Base-by-base conservation (phyloP, 345 rosid species). In the Eucalyptus caleyi region DNA sequence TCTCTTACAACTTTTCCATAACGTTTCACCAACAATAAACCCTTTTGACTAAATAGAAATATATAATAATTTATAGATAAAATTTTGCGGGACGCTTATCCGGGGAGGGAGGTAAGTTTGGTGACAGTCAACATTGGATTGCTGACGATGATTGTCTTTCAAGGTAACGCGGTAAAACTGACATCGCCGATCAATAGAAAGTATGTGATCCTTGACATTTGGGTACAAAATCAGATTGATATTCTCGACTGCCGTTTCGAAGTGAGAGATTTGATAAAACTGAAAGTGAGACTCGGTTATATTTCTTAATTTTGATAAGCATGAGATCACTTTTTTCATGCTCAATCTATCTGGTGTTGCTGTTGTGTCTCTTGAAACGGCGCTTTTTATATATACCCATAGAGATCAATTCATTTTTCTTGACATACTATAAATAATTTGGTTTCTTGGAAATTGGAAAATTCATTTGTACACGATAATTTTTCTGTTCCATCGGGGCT, bases 321-420 rank as follows among this genome's bases (percentile, higher is more conserved):
- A 67, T 67, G 21, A 67, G n/a, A 67, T 67, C 21, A n/a, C 11
- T 16, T 9, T 69, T 8, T 34, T 34, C 2, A 2, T 32, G 3
- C 3, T 8, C 5, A 2, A 16, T 67, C 1, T 9, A 9, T 32
- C 4, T 1, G 1, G 2, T 18, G 12, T 7, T 1, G 13, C 5
- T 69, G 7, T 16, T 3, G 7, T 16, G 24, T 69, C 13, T 34
- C 23, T 16, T 16, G 2, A 67, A 1, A n/a, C 0, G 6, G 0
- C 0, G 1, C 21, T 2, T 8, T 16, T 67, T 67, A n/a, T 13
- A 30, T 65, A 65, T n/a, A 16, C 11, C 1, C 23, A 32, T 32
- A 16, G 12, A 5, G 11, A 32, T 4, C 3, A 4, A 34, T 18
- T 34, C 81, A 18, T 9, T 69, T 18, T 34, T 16, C 2, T 10